These are phyloP conservation scores for Aethionema arabicum DNA, from an alignment of 345 rosid species.

Conservation along the genomic window DNA sequence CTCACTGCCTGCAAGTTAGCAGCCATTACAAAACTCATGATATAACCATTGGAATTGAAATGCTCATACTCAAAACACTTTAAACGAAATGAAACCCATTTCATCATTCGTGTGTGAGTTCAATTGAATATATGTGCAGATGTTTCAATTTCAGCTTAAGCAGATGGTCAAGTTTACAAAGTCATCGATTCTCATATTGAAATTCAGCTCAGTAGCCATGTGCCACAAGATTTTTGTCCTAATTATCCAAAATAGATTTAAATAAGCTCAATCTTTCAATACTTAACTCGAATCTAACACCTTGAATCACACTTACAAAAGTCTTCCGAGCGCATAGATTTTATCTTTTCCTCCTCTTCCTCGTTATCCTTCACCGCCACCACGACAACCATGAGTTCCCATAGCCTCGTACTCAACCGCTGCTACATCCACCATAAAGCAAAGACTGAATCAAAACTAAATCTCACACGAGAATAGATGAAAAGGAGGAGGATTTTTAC, in stretches of 20 bases:
- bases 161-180: slow-evolving; percentile 73
- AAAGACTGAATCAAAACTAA: neutral
- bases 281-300: neutral
- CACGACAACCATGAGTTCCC: slow-evolving; percentile 50
- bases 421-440: slow-evolving; percentile 27
- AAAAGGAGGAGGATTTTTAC: neutral
- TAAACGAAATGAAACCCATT: slow-evolving; percentile 11
- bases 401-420: slow-evolving; percentile 50
- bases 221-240: slow-evolving; percentile 85
- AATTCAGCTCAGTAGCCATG: slow-evolving; percentile 65
- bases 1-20: slow-evolving; percentile 61
- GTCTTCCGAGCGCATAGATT: slow-evolving; percentile 86
- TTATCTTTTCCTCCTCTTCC: slow-evolving; percentile 53
- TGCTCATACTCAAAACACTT: neutral
- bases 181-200: slow-evolving; percentile 79
- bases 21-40: neutral
- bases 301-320: slow-evolving; percentile 51
- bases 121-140: slow-evolving; percentile 60
- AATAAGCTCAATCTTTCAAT: neutral
- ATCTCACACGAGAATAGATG: slow-evolving; percentile 8
- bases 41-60: neutral
- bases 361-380: slow-evolving; percentile 40
- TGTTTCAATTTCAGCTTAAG: slow-evolving; percentile 66
- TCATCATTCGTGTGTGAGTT: slow-evolving; percentile 72
- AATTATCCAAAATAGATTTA: slow-evolving; percentile 11